Evolutionary conservation across 2,329 filamentous ascomycete species (phyloP), one percentile per base, ranked within the genome.

Genomic region (Verticillium longisporum): DNA sequence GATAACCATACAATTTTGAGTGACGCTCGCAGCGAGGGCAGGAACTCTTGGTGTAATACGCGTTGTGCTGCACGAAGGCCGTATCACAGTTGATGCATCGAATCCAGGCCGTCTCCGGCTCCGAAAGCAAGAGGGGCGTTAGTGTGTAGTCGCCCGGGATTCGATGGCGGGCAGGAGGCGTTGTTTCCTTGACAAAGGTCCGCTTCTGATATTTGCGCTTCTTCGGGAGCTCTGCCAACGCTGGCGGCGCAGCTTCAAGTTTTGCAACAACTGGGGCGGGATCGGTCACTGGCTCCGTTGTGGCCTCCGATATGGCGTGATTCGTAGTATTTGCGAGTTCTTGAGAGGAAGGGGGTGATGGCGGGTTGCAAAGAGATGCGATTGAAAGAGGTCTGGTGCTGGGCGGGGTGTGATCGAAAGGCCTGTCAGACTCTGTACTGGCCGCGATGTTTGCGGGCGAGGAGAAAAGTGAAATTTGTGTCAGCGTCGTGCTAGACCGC

Each of bases 1-100:
- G 82, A 70, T 90, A 97, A 0, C 96, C 96, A 72, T 98, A 99
- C 0, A 99, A 78, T 77, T 96, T 98, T 15, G 91, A 96, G 71
- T 99, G 95, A 0, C 95, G 86, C 76, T 99, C 95, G 73, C 95
- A 99, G 6, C 95, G 86, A 4, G 92, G 93, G 72, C 95, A 99
- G 15, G 91, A 89, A 57, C 89, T 87, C 59, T 89, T 86, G 1
- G 93, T 97, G 66, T 88, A 88, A 72, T 96, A 97, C 0, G 91
- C 92, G 65, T 98, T 90, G 50, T 86, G 83, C 73, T 98, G 94
- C 6, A 98, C 89, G 71, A 98, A 99, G 62, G 88, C 86, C 1
- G 83, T 83, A 57, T 85, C 84, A 76, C 95, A 99, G 32, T 90
- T 92, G 58, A 87, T 90, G 76, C 95, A 99, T 64, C 92, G 86